Percentiles rank a stretch among this genome's conserved stretches.
Evolutionary conservation across 78 protist species (phyloP).

Genomic region (Cyanophora paradoxa): DNA sequence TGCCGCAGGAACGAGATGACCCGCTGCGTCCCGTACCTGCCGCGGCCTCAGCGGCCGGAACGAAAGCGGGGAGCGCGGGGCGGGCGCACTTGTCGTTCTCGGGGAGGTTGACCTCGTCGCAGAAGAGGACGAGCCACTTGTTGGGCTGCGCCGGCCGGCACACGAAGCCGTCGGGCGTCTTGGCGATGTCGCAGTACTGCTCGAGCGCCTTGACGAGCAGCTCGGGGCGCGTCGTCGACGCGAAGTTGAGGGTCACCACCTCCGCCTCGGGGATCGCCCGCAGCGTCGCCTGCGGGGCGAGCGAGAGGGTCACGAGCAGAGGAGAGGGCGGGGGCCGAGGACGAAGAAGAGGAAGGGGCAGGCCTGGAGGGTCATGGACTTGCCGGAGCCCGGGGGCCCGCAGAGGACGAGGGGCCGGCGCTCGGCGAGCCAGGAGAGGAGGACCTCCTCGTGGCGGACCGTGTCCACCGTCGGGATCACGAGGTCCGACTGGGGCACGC

Average conservation of each 20-base stretch:
- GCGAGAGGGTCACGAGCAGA: no score
- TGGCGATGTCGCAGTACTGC: slow-evolving; percentile 63
- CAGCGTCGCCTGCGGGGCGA: no score
- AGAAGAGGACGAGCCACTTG: slow-evolving; percentile 88
- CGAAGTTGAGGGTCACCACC: slow-evolving; percentile 83
- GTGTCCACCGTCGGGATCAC: slow-evolving; percentile 96
- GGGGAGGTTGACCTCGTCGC: slow-evolving; percentile 96
- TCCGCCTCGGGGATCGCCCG: slow-evolving; percentile 70
- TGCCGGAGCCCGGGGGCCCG: slow-evolving; percentile 97
- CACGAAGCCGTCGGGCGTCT: slow-evolving; percentile 68
- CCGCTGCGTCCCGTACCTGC: slow-evolving; percentile 96
- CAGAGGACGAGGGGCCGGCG: slow-evolving; percentile 85
- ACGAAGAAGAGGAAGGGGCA: no score
- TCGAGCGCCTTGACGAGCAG: slow-evolving; percentile 72
- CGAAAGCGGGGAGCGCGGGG: no score
- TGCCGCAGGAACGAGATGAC: slow-evolving; percentile 90
- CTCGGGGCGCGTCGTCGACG: slow-evolving; percentile 78
- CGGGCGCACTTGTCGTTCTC: slow-evolving; percentile 73
- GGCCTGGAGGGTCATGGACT: slow-evolving; percentile 89
- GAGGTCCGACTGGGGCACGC: slow-evolving; percentile 56
- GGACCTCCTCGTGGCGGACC: slow-evolving; percentile 84
- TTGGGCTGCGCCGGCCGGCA: slow-evolving; percentile 39
- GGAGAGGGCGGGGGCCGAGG: no score
- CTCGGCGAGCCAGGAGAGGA: slow-evolving; percentile 75
- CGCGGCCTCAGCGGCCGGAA: no score